Base-by-base conservation (phyloP, 805 yeast genomes). In the Candida easanensis region DNA sequence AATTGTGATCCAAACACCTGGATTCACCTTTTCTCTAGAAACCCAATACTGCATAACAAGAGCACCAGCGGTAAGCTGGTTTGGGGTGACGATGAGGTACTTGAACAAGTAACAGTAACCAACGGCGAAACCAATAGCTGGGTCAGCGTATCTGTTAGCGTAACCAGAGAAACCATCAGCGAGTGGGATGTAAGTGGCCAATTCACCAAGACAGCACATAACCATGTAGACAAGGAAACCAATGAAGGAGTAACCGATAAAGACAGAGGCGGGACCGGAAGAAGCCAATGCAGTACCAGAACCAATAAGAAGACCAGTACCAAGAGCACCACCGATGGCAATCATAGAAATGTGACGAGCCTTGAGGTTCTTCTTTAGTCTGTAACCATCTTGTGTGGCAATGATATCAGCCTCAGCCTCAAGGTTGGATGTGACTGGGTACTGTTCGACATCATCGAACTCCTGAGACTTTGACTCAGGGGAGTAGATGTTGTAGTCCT, bases 171-270 rank as follows among this genome's bases (percentile, higher is more conserved):
- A 82, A 15, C 87, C 86, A 52, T 79, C 82, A 20, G 78, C 67
- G 48, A 81, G 64, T 6, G 89, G 88, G 43, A 82, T 70, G 52
- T 73, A 80, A 11, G 87, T 73, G 17, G 87, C 84, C 57, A 82
- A 69, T 64, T 82, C 88, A 38, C 87, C 88, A 41, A 83, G 65
- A 34, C 80, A 80, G 42, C 80, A 68, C 82, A 79, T 82, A 32
- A 81, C 84, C 58, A 80, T 73, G 52, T 73, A 82, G 16, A 87
- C 90, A 34, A 82, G 66, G 22, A 80, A 57, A n/a, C 95, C 95
- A 52, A 86, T 80, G 39, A 81, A 60, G 6, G 81, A 62, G 58
- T 86, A 88, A 4, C 88, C 77, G 40, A 86, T 73, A 33, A 82
- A 60, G 28, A 73, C 57, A 4, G 76, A 61, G 4, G 68, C 77